A percentile compares a stretch with the other conserved stretches of the same genome.
Evolutionary conservation across 2,329 filamentous ascomycete species (phyloP).

Genomic region (Trichothecium roseum): DNA sequence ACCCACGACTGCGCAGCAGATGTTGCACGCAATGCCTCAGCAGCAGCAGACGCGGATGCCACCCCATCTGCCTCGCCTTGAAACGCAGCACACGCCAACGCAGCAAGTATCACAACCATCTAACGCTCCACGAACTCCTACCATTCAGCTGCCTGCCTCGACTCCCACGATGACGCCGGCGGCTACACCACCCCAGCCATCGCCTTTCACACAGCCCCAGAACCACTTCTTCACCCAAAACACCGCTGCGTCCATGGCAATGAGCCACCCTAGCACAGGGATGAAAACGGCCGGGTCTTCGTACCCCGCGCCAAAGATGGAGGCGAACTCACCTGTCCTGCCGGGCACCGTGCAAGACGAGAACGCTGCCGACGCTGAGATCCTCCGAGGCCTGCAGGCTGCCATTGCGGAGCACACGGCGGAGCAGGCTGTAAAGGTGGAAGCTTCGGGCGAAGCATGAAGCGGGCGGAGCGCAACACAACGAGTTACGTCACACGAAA

Average conservation of each 20-base stretch:
- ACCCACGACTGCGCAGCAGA: conserved; percentile 5
- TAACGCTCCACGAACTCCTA: background rate
- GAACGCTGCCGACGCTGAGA: conserved; percentile 4
- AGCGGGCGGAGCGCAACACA: conserved; percentile 1
- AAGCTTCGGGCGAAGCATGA: conserved; percentile 2
- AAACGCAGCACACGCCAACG: background rate
- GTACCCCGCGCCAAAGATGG: background rate
- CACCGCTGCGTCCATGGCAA: background rate
- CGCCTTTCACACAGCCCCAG: conserved; percentile 11
- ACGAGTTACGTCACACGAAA: background rate
- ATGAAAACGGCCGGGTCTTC: background rate
- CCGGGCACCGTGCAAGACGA: conserved; percentile 1
- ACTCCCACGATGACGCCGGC: background rate
- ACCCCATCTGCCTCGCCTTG: conserved; percentile 4
- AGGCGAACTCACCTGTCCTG: background rate
- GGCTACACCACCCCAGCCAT: conserved; percentile 10
- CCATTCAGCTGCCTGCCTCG: background rate
- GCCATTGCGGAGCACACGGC: conserved; percentile 5
- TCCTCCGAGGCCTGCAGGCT: conserved; percentile 6
- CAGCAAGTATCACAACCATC: background rate
- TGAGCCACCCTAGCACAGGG: background rate
- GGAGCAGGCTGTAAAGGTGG: background rate
- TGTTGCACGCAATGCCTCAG: conserved; percentile 4
- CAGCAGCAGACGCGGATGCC: conserved; percentile 11
- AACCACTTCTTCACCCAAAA: background rate